These are phyloP conservation scores for Neurospora pannonica DNA, from an alignment of 495 filamentous ascomycete species.

Conservation along the genomic window DNA sequence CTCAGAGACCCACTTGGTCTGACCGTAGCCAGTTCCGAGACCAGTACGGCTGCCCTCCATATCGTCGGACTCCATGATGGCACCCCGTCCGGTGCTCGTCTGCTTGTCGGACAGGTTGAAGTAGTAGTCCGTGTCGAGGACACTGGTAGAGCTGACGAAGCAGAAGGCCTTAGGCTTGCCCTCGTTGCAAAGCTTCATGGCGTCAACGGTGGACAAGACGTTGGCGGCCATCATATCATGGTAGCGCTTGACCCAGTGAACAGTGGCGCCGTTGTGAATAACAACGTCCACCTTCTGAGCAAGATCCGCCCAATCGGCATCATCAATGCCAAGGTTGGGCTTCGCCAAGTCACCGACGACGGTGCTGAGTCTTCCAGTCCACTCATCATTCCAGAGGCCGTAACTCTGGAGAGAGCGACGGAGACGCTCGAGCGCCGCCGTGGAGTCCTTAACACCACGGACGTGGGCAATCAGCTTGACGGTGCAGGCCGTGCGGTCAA, in stretches of 20 bases:
- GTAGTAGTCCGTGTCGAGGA: slow-evolving; percentile 74
- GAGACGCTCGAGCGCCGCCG: slow-evolving; percentile 41
- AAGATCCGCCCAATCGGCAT: slow-evolving; percentile 52
- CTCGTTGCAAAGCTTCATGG: slow-evolving; percentile 61
- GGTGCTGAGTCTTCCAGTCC: slow-evolving; percentile 52
- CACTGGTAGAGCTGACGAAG: slow-evolving; percentile 81
- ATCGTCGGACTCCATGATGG: slow-evolving; percentile 38
- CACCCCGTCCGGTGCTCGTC: slow-evolving; percentile 32
- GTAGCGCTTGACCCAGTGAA: slow-evolving; percentile 83
- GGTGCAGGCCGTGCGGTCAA: slow-evolving; percentile 46
- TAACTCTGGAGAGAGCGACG: slow-evolving; percentile 55
- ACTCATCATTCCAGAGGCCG: slow-evolving; percentile 69
- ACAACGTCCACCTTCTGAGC: slow-evolving; percentile 61
- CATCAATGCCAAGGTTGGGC: slow-evolving; percentile 59
- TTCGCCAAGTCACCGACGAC: slow-evolving; percentile 66
- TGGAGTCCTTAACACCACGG: slow-evolving; percentile 47
- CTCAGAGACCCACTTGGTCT: slow-evolving; percentile 67
- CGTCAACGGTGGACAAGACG: slow-evolving; percentile 70
- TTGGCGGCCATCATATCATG: slow-evolving; percentile 66
- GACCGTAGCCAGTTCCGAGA: slow-evolving; percentile 73
- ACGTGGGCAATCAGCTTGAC: slow-evolving; percentile 71
- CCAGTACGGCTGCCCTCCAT: slow-evolving; percentile 37
- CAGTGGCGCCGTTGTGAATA: slow-evolving; percentile 83
- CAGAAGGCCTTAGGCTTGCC: slow-evolving; percentile 72
- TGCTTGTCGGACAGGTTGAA: slow-evolving; percentile 58